Evolutionary conservation across 768 basidiomycete species (phyloP).

Genomic region (Leccinum variicolor): DNA sequence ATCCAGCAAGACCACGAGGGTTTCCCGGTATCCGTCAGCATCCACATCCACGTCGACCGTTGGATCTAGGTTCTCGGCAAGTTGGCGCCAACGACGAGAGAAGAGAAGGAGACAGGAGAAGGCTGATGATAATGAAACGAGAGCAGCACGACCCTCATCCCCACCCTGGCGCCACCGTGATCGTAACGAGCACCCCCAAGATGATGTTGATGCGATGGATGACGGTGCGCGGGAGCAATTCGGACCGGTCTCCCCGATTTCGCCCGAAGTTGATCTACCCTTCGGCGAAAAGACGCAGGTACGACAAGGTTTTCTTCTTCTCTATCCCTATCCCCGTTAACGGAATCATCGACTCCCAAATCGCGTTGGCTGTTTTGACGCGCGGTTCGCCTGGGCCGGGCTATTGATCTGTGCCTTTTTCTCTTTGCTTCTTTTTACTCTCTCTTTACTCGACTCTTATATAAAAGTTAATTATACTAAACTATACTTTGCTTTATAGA

Average conservation of each 20-base stretch:
- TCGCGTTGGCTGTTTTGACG: constrained; percentile 1
- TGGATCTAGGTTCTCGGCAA: constrained; percentile 5
- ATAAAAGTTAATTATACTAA: background rate
- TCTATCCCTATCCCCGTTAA: constrained; percentile 12
- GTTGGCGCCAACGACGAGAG: constrained; percentile 1
- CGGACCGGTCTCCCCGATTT: constrained; percentile 17
- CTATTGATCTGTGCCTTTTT: constrained; percentile 19
- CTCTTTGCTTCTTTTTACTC: background rate
- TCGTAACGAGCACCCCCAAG: background rate
- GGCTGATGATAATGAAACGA: background rate
- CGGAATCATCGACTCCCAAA: constrained; percentile 1
- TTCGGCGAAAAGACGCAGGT: constrained; percentile 30
- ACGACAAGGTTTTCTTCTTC: constrained; percentile 13
- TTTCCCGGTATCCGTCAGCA: background rate
- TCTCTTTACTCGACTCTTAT: background rate
- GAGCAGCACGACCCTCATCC: background rate
- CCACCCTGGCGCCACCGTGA: background rate
- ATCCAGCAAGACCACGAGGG: background rate
- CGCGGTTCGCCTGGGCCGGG: background rate
- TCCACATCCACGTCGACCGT: background rate
- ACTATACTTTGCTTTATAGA: constrained; percentile 10
- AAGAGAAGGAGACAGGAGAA: background rate
- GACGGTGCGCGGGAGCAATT: constrained; percentile 2
- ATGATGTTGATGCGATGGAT: background rate
- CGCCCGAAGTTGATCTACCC: constrained; percentile 15